Evolutionary conservation across 2,329 filamentous ascomycete species (phyloP).

Genomic region (Zarea fungicola): DNA sequence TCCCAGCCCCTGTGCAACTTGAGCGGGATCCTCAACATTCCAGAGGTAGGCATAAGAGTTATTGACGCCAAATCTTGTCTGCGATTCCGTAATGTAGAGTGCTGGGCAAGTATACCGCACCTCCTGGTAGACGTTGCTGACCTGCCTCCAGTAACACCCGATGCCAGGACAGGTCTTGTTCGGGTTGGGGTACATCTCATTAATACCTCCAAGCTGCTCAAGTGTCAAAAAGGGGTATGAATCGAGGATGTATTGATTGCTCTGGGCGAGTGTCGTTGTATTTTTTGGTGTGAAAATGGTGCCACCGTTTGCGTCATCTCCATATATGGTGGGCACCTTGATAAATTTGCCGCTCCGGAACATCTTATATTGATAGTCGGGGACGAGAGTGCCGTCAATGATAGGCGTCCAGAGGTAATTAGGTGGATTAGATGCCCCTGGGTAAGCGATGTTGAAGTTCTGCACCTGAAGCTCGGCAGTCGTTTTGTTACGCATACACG

Average conservation of each 20-base stretch:
- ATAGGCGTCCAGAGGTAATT: slow-evolving; percentile 48
- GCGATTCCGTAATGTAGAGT: slow-evolving; percentile 17
- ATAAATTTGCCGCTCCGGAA: slow-evolving; percentile 41
- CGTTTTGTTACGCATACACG: slow-evolving; percentile 35
- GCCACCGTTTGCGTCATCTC: slow-evolving; percentile 24
- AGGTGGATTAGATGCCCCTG: slow-evolving; percentile 32
- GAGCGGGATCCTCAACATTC: slow-evolving; percentile 29
- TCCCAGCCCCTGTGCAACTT: slow-evolving; percentile 49
- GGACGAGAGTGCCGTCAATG: slow-evolving; percentile 41
- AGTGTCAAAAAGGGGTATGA: slow-evolving; percentile 17
- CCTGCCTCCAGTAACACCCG: slow-evolving; percentile 21
- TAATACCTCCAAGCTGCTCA: slow-evolving; percentile 17
- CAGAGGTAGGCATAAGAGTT: slow-evolving; percentile 60
- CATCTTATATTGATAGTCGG: slow-evolving; percentile 35
- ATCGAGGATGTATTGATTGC: slow-evolving; percentile 18
- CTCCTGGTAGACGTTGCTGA: slow-evolving; percentile 20
- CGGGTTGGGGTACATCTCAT: slow-evolving; percentile 19
- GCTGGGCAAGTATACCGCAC: slow-evolving; percentile 18
- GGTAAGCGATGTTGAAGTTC: slow-evolving; percentile 25
- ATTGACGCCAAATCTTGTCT: slow-evolving; percentile 26
- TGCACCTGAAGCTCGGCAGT: slow-evolving; percentile 29
- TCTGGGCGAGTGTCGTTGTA: slow-evolving; percentile 21
- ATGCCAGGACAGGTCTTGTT: slow-evolving; percentile 16
- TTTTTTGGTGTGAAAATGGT: slow-evolving; percentile 22
- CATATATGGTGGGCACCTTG: slow-evolving; percentile 41